Evolutionary conservation across 192 early-diverging fungal species (phyloP).

Genomic region (Umbelopsis isabellina): DNA sequence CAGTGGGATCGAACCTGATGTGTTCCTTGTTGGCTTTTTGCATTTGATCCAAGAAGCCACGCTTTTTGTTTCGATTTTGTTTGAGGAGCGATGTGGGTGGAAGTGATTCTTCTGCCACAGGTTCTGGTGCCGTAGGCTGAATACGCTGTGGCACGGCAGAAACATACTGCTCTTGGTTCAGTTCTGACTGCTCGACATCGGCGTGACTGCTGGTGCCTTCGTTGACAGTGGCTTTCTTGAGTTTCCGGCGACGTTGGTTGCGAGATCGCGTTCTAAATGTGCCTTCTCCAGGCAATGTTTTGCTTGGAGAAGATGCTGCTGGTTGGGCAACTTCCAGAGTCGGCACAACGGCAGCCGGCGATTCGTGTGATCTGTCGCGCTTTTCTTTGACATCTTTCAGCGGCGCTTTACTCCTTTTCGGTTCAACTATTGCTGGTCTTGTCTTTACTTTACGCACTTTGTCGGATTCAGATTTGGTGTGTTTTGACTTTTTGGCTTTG

Average conservation of each 20-base stretch:
- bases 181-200: neutral
- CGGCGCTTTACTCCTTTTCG: too few species aligned
- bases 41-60: neutral
- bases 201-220: neutral
- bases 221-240: neutral
- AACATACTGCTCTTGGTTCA: neutral
- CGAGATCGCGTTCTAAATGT: neutral
- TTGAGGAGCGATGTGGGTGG: neutral
- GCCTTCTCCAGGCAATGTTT: neutral
- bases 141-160: too few species aligned
- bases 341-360: too few species aligned
- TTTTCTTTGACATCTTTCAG: too few species aligned
- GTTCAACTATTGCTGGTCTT: too few species aligned
- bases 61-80: conserved; percentile 7
- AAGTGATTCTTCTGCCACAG: too few species aligned
- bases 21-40: neutral
- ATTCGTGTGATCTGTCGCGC: too few species aligned
- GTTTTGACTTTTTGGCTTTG: too few species aligned
- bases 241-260: neutral
- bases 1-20: neutral
- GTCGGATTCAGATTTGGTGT: too few species aligned
- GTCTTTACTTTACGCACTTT: too few species aligned
- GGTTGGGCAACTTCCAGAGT: neutral
- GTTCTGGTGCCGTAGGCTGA: too few species aligned
- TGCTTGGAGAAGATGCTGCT: neutral